These are phyloP conservation scores for Ajuga chamaepitys DNA, from an alignment of 257 asterid species.

Conservation along the genomic window DNA sequence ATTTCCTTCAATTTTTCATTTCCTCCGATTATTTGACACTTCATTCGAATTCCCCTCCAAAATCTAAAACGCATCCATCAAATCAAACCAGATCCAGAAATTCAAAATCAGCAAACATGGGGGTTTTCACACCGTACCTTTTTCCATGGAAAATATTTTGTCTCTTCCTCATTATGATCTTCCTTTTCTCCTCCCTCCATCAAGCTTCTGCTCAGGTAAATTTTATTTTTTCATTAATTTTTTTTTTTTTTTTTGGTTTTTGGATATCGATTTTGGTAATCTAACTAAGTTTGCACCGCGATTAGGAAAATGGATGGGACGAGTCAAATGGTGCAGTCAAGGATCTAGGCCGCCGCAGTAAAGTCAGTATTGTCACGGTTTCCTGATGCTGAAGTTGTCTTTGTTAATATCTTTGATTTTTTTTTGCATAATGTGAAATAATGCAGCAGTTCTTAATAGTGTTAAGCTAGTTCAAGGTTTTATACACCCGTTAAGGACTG, in stretches of 20 bases:
- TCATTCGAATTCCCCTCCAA: not conserved
- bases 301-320: slow-evolving; percentile 38
- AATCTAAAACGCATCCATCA: not conserved
- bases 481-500: not conserved
- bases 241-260: not conserved
- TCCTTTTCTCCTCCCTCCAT: slow-evolving; percentile 3
- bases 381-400: not conserved
- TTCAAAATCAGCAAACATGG: slow-evolving; percentile 9
- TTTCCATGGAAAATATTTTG: not conserved
- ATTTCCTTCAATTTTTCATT: not conserved
- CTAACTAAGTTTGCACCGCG: not conserved
- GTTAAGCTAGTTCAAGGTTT: too few species aligned
- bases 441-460: too few species aligned
- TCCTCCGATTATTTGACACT: not conserved
- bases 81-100: slow-evolving; percentile 8
- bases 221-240: not conserved
- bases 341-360: slow-evolving; percentile 74
- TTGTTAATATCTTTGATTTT: too few species aligned
- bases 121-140: not conserved
- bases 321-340: slow-evolving; percentile 24
- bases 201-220: slow-evolving; percentile 28
- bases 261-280: not conserved
- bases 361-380: slow-evolving; percentile 34
- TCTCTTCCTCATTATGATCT: slow-evolving; percentile 15
- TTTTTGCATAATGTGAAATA: too few species aligned